Conservation (phyloP, 805 yeast genomes). For the Monosporozyma servazzii region DNA sequence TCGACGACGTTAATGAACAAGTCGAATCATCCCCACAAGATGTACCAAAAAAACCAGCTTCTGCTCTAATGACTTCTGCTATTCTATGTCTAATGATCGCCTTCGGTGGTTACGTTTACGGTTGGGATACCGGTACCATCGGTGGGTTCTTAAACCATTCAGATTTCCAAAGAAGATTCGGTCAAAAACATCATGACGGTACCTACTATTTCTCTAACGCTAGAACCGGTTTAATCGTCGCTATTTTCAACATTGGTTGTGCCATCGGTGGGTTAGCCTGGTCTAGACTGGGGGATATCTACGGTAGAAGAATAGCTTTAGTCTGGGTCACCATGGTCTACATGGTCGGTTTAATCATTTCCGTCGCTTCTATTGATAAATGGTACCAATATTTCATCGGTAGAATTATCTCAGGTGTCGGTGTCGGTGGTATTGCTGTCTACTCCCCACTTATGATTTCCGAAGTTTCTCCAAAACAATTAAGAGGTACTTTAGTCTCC, state of each 20-base stretch:
- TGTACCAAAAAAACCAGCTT: slow-evolving; percentile 30
- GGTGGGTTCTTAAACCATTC: slow-evolving; percentile 56
- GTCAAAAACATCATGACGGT: slow-evolving; percentile 38
- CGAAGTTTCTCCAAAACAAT: slow-evolving; percentile 59
- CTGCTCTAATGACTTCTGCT: slow-evolving; percentile 29
- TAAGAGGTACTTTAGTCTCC: slow-evolving; percentile 65
- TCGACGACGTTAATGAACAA: slow-evolving; percentile 20
- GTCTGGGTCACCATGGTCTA: slow-evolving; percentile 42
- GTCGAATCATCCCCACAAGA: slow-evolving; percentile 4
- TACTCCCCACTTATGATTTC: slow-evolving; percentile 66
- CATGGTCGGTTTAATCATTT: slow-evolving; percentile 58
- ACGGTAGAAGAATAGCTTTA: slow-evolving; percentile 54
- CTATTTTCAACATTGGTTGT: slow-evolving; percentile 65
- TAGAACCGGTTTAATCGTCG: slow-evolving; percentile 48
- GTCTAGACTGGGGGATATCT: slow-evolving; percentile 50
- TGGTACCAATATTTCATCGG: slow-evolving; percentile 72
- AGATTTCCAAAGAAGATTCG: slow-evolving; percentile 51
- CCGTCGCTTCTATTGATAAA: slow-evolving; percentile 42
- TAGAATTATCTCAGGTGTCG: slow-evolving; percentile 58
- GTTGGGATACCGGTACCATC: slow-evolving; percentile 78
- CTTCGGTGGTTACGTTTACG: slow-evolving; percentile 42
- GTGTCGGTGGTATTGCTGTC: slow-evolving; percentile 72
- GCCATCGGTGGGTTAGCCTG: slow-evolving; percentile 61
- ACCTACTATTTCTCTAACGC: slow-evolving; percentile 40
- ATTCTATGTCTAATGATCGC: slow-evolving; percentile 27